Evolutionary conservation across 2,329 filamentous ascomycete genomes (phyloP).

Genomic region (Nigrospora sphaerica): DNA sequence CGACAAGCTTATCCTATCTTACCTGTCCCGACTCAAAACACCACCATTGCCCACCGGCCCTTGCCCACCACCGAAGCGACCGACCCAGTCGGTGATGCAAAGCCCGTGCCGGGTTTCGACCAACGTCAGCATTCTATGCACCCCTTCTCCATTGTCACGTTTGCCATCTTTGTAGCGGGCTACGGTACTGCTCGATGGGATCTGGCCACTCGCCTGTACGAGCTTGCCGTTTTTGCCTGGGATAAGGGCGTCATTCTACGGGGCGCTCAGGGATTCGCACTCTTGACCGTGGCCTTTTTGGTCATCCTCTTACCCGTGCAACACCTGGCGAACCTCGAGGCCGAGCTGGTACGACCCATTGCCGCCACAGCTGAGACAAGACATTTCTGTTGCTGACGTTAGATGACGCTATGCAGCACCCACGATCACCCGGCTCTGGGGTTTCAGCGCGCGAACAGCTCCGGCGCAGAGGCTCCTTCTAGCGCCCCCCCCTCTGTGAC

Average conservation of each 20-base stretch:
- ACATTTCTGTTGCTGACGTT: background rate
- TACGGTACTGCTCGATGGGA: constrained; percentile 99
- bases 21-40: too few species aligned
- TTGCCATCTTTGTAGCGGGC: constrained; percentile 98
- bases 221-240: constrained; percentile 95
- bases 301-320: constrained; percentile 78
- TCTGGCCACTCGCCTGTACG: constrained; percentile 92
- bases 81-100: background rate
- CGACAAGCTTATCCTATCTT: too few species aligned
- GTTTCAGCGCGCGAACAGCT: constrained; percentile 95
- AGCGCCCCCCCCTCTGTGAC: constrained; percentile 37
- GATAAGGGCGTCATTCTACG: constrained; percentile 89
- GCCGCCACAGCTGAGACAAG: background rate
- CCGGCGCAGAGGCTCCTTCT: constrained; percentile 90
- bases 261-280: constrained; percentile 75
- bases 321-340: constrained; percentile 73
- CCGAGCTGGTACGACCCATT: constrained; percentile 58
- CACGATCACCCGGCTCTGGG: constrained; percentile 67
- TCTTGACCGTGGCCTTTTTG: constrained; percentile 80
- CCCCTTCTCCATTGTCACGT: constrained; percentile 91
- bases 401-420: constrained; percentile 53
- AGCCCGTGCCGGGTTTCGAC: constrained; percentile 1
- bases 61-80: too few species aligned
- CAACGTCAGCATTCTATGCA: constrained; percentile 64
- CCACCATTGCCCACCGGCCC: too few species aligned